Evolutionary conservation across 2,329 filamentous ascomycete species (phyloP).

Genomic region (Aureobasidium lini): DNA sequence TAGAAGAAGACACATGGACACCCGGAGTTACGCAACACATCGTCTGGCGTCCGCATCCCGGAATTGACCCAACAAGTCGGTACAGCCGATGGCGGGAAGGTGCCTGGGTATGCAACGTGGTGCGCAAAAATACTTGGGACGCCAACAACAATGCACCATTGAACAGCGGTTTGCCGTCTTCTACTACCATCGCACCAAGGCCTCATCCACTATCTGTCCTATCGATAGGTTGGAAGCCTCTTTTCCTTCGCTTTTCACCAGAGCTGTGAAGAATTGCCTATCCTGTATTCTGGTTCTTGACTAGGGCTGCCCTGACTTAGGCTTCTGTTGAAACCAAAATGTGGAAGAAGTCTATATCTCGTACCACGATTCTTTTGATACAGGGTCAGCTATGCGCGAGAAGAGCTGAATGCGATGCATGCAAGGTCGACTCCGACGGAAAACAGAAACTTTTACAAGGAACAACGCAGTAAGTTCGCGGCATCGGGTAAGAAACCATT

Average conservation of each 20-base stretch:
- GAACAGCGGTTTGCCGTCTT: neutral
- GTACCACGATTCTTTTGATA: neutral
- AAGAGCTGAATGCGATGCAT: neutral
- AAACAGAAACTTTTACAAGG: neutral
- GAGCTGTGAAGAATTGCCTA: neutral
- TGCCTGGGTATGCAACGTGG: neutral
- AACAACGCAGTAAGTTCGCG: neutral
- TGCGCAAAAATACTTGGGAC: neutral
- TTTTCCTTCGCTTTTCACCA: neutral
- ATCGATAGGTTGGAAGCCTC: neutral
- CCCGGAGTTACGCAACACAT: neutral
- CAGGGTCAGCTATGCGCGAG: neutral
- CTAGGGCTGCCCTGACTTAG: neutral
- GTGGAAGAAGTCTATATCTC: neutral
- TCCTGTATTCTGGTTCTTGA: neutral
- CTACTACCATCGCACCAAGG: neutral
- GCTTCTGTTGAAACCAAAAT: neutral
- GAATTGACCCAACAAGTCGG: neutral
- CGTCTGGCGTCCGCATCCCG: neutral
- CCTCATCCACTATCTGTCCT: conserved; percentile 8
- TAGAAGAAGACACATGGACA: neutral
- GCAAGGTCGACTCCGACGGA: neutral
- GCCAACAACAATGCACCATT: neutral
- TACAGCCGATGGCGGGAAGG: neutral
- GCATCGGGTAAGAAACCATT: neutral